phyloP scores from a whole-genome alignment of 306 rosid genomes.

The Rosa chinensis region DNA sequence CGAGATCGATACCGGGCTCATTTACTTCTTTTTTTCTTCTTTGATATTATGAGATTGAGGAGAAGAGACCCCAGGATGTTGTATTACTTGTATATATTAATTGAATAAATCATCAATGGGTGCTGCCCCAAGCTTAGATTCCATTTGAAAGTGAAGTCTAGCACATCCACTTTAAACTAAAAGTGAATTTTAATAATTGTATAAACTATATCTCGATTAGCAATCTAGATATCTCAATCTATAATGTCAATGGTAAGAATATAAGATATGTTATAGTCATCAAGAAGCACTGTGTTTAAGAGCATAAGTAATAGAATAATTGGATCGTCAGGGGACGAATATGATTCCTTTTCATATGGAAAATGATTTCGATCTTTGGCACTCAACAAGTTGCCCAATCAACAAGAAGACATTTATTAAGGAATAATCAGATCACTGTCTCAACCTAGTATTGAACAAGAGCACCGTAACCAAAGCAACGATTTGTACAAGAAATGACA shows the following conservation, averaged over 20 bases:
- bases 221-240: neutral
- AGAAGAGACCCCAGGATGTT: neutral
- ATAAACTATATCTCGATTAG: neutral
- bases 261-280: neutral
- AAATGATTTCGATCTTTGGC: constrained; percentile 23
- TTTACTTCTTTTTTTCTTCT: too few relatives aligned
- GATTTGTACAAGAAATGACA: neutral
- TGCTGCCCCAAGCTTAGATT: neutral
- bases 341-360: constrained; percentile 41
- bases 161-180: neutral
- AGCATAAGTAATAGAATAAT: constrained; percentile 29
- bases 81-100: too few relatives aligned
- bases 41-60: too few relatives aligned
- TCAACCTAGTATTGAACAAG: neutral
- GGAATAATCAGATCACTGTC: neutral
- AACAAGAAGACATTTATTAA: constrained; percentile 17
- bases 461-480: neutral
- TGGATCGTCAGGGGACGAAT: constrained; percentile 21
- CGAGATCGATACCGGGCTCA: too few relatives aligned
- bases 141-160: constrained; percentile 1
- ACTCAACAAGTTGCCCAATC: constrained; percentile 16
- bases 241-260: neutral
- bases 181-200: neutral
- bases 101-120: neutral
- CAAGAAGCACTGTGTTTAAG: constrained; percentile 6